phyloP scores from a whole-genome alignment of 2,329 filamentous ascomycete species.

The Epichloe aotearoae region DNA sequence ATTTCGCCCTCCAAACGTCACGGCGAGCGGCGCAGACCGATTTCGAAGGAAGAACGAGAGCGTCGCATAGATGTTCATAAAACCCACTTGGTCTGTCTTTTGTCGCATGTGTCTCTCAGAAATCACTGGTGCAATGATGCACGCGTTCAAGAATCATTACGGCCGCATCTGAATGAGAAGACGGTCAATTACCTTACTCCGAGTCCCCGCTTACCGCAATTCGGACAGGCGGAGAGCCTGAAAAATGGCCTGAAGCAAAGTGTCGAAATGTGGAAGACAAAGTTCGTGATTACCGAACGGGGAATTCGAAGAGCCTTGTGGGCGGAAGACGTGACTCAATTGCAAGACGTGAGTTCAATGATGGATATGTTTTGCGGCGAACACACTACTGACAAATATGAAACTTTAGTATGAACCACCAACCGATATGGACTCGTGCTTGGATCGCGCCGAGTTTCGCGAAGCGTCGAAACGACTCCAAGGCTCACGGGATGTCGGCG shows the following conservation, averaged over 20 bases:
- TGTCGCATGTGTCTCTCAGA: conserved; percentile 62
- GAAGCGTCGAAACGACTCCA: conserved; percentile 53
- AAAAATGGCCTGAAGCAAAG: conserved; percentile 65
- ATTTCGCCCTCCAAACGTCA: conserved; percentile 16
- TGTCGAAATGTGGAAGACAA: conserved; percentile 51
- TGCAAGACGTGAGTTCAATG: conserved; percentile 37
- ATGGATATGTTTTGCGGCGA: conserved; percentile 1
- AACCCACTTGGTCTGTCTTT: conserved; percentile 67
- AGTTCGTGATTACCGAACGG: conserved; percentile 57
- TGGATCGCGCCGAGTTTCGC: conserved; percentile 62
- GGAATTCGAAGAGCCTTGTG: conserved; percentile 62
- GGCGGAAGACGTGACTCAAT: conserved; percentile 52
- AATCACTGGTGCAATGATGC: conserved; percentile 84
- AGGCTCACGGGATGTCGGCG: conserved; percentile 80
- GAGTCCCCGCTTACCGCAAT: conserved; percentile 53
- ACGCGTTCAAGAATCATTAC: conserved; percentile 52
- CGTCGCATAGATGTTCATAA: conserved; percentile 69
- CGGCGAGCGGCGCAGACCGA: conserved; percentile 34
- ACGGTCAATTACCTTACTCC: conserved; percentile 57
- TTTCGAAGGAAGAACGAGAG: conserved; percentile 39
- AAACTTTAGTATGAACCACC: conserved; percentile 39
- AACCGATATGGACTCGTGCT: conserved; percentile 50
- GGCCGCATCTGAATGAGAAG: conserved; percentile 51
- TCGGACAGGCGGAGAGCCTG: conserved; percentile 61
- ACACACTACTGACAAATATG: background rate